These are phyloP conservation scores for Voacanga thouarsii DNA, from an alignment of 257 asterid genomes.

Conservation along the genomic window DNA sequence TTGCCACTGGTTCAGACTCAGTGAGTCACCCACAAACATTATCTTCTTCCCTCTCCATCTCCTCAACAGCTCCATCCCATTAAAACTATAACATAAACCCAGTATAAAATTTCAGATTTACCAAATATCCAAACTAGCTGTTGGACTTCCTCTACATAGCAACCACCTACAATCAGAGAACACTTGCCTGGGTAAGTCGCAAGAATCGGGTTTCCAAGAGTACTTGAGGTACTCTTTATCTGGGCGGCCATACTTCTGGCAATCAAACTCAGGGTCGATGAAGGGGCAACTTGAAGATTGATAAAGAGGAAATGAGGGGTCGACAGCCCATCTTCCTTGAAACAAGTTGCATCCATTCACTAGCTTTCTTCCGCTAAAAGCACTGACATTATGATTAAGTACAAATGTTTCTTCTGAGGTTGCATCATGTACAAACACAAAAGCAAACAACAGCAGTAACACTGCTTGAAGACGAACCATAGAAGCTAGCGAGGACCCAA, in stretches of 20 bases:
- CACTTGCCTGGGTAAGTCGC: conserved; percentile 42
- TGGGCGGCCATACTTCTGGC: conserved; percentile 53
- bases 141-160: no score
- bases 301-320: conserved; percentile 37
- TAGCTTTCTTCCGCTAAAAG: conserved; percentile 7
- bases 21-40: conserved; percentile 58
- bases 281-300: conserved; percentile 49
- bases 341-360: conserved; percentile 40
- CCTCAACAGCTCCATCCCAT: conserved; percentile 34
- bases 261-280: conserved; percentile 43
- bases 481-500: neutral
- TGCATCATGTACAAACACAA: neutral
- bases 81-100: conserved; percentile 27
- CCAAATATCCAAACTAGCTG: neutral
- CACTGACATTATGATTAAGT: neutral
- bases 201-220: conserved; percentile 54
- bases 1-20: conserved; percentile 57
- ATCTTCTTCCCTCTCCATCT: conserved; percentile 62
- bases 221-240: conserved; percentile 48
- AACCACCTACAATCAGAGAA: no score
- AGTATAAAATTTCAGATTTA: neutral
- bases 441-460: neutral
- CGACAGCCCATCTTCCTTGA: conserved; percentile 48
- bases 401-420: neutral
- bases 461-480: neutral